Evolutionary conservation across 306 rosid species (phyloP), one percentile per base, ranked within the genome.

Genomic region (Erythrophleum fordii): DNA sequence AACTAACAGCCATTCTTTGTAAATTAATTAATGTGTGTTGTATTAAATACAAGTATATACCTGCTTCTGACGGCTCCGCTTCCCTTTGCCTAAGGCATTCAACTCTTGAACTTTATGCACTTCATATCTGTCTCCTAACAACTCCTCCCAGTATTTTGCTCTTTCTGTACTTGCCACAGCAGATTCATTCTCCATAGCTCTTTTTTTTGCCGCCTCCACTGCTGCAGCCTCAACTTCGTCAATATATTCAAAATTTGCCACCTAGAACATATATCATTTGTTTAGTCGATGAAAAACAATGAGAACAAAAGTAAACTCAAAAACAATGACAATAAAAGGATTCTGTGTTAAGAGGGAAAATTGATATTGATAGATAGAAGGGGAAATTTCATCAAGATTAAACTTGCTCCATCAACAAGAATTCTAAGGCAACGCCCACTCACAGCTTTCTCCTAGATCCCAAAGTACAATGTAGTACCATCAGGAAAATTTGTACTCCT

Each of bases 21-120:
- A 69, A 46, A 70, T 45, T 65, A 61, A 69, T 25, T 72, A 18
- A 76, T 37, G 73, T 59, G 70, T 68, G 20, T 75, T 20, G 35
- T 56, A 78, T 26, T 23, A 16, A 41, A 53, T 34, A 77, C 16
- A 53, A 41, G 67, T 44, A 58, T 65, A 81, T 80, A 92, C 99
- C 99, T 89, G 87, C 86, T 93, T 93, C 11, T 66, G 72, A 22
- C 99, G 98, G 80, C 93, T 90, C 83, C 99, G 87, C 88, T 93
- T 95, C 85, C 99, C 98, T 84, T 95, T 95, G 58, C 99, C 99
- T 84, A 95, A 83, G 68, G 99, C 79, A 74, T 85, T 93, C 77
- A 88, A 89, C 85, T 95, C 99, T 87, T 93, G 98, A 80, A 90
- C 84, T 83, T 95, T 93, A 75, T 93, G 97, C 82, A 83, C 97